These are phyloP conservation scores for Clausena lansium DNA, from an alignment of 345 rosid genomes.

Conservation along the genomic window DNA sequence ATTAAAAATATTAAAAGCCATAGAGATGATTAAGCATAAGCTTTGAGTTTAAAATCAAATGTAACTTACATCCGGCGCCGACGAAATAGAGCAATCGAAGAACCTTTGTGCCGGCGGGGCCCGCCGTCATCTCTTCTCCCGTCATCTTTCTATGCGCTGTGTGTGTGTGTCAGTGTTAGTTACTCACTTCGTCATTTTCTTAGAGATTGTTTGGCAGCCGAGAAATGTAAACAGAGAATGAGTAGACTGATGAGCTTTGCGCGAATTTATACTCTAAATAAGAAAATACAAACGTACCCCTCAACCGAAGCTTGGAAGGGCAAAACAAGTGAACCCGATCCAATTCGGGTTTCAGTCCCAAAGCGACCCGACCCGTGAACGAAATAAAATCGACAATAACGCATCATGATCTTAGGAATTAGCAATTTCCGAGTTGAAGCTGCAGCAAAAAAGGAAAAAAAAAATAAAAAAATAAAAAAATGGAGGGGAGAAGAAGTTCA, in stretches of 20 bases:
- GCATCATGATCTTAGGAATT: too few species aligned
- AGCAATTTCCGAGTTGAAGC: too few species aligned
- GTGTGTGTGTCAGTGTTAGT: neutral
- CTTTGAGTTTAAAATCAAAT: neutral
- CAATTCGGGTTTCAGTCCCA: neutral
- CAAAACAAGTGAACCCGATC: neutral
- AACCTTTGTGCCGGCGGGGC: constrained; percentile 65
- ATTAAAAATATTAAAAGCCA: neutral
- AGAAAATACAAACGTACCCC: neutral
- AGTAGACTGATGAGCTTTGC: too few species aligned
- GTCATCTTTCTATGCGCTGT: constrained; percentile 18
- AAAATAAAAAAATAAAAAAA: too few species aligned
- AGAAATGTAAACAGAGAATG: neutral
- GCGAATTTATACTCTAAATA: neutral
- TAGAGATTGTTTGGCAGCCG: neutral
- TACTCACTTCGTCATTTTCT: neutral
- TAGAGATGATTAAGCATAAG: neutral
- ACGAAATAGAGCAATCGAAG: constrained; percentile 57
- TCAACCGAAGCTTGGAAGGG: neutral
- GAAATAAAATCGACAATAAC: neutral
- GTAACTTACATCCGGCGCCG: constrained; percentile 70
- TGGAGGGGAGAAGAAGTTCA: constrained; percentile 42
- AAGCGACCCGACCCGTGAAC: neutral
- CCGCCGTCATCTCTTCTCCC: constrained; percentile 49
- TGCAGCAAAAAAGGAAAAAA: neutral